Evolutionary conservation across 2,329 filamentous ascomycete species (phyloP), one percentile per base, ranked within the genome.

Genomic region (Aspergillus hortae): DNA sequence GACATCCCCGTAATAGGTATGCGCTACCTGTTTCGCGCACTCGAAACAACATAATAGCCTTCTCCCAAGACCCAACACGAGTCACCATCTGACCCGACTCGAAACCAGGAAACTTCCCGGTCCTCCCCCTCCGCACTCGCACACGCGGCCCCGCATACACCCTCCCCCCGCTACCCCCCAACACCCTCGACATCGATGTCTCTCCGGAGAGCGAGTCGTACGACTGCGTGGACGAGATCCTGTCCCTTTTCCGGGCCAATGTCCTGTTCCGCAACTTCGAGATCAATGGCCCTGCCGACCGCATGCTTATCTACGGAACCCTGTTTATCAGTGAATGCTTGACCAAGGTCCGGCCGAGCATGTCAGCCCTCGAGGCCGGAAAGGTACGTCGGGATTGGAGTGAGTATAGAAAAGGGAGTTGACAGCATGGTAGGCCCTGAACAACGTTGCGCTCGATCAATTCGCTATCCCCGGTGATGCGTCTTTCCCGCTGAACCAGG

Each of bases 191-290:
- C 27, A 62, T 74, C 49, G 75, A 78, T 51, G 70, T 80, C 64
- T 90, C 96, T 71, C 87, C 91, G 46, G 90, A 94, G 72, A 87
- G 85, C 73, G 90, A 96, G 73, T 92, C 88, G 67, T 97, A 97
- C 80, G 94, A 99, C 77, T 89, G 94, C 56, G 83, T 97, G 50
- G 94, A 99, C 76, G 94, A 99, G 79, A 86, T 95, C 47, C 82
- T 99, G 50, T 82, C 87, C 11, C 83, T 97, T 46, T 99, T 97
- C 82, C 90, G 94, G 59, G 92, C 94, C 65, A 97, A 99, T 79
- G 96, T 92, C 55, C 92, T 99, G 75, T 99, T 97, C 82, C 89
- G 94, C 67, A 99, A 97, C 81, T 99, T 99, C 67, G 94, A 97
- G 80, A 95, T 97, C 78, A 92, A 96, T 76, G 94, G 94, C 12